Conservation (phyloP, 225 moss, liverwort and hornwort species). For the Rhytidiadelphus loreus region DNA sequence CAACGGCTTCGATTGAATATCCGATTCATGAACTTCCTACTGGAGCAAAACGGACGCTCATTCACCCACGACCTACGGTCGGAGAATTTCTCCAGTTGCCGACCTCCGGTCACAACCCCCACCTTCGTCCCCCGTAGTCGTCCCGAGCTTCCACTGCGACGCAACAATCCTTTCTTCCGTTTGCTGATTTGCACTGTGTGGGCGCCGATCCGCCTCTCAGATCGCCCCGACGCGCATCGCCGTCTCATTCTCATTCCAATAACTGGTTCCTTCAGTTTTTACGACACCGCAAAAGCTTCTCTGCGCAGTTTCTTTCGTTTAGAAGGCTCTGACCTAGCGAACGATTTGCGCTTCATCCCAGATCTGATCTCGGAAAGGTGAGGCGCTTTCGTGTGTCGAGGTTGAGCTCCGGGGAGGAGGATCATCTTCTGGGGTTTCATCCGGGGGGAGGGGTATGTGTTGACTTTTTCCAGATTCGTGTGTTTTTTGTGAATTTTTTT, state of each 20-base stretch:
- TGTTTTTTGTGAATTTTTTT: neutral
- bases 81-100: neutral
- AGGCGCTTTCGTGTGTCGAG: neutral
- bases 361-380: conserved; percentile 6
- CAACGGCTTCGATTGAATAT: neutral
- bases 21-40: neutral
- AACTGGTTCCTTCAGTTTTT: neutral
- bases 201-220: neutral
- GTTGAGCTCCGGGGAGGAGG: neutral
- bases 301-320: neutral
- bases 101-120: neutral
- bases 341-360: neutral
- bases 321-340: neutral
- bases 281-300: neutral
- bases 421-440: neutral
- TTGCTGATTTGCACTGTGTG: neutral
- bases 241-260: neutral
- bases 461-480: neutral
- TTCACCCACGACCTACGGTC: neutral
- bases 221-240: neutral
- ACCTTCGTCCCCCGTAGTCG: neutral
- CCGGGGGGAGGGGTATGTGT: neutral
- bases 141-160: neutral
- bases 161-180: neutral
- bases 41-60: neutral